These are phyloP conservation scores for Cornus florida DNA, from an alignment of 148 eudicot species.

Conservation along the genomic window DNA sequence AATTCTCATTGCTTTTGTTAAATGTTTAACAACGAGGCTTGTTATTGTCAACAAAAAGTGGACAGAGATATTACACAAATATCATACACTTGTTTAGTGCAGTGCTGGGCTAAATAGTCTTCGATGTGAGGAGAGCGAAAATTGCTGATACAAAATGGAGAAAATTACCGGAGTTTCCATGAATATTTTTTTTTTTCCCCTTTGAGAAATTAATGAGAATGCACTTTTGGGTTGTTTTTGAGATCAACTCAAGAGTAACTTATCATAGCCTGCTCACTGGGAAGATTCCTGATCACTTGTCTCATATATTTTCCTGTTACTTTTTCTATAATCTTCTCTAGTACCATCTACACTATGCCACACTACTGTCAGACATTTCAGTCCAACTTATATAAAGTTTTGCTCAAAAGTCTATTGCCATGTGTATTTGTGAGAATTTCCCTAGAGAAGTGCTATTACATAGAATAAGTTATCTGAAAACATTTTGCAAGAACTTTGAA, in stretches of 20 bases:
- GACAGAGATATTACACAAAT: not conserved
- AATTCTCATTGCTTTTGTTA: too few species aligned
- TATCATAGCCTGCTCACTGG: not conserved
- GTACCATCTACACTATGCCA: not conserved
- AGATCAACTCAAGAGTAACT: not conserved
- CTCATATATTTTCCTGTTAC: not conserved
- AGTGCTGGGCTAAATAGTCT: too few species aligned
- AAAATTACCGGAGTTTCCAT: too few species aligned
- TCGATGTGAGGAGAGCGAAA: too few species aligned
- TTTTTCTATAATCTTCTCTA: not conserved
- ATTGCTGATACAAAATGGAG: too few species aligned
- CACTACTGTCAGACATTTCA: not conserved
- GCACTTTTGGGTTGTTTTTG: not conserved
- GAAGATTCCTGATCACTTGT: not conserved
- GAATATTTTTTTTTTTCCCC: too few species aligned
- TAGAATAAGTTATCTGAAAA: too few species aligned
- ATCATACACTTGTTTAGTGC: not conserved
- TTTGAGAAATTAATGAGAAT: too few species aligned
- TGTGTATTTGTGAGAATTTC: too few species aligned
- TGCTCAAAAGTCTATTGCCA: too few species aligned
- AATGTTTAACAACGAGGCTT: not conserved
- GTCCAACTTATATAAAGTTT: not conserved
- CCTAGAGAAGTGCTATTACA: too few species aligned
- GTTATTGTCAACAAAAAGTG: not conserved
- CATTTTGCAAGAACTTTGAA: too few species aligned